phyloP scores from a whole-genome alignment of 169 alveolate genomes.

The Plasmodium gonderi region DNA sequence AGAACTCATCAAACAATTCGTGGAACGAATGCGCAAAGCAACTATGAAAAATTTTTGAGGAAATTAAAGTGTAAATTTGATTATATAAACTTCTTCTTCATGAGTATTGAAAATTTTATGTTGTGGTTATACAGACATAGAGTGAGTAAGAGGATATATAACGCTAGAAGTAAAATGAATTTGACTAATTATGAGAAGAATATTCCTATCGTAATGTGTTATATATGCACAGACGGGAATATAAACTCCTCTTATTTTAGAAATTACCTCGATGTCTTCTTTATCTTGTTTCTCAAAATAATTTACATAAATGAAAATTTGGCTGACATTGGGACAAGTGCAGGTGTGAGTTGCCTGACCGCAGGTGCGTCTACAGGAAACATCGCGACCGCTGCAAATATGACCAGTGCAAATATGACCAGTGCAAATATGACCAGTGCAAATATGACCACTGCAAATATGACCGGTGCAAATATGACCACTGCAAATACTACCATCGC shows the following conservation, averaged over 20 bases:
- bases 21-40: not conserved
- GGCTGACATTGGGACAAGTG: not conserved
- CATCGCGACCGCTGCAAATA: not conserved
- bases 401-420: not conserved
- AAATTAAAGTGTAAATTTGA: slow-evolving; percentile 53
- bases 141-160: slow-evolving; percentile 26
- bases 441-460: not conserved
- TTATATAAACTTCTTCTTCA: slow-evolving; percentile 27
- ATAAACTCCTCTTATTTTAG: slow-evolving; percentile 29
- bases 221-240: slow-evolving; percentile 72
- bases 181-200: slow-evolving; percentile 56
- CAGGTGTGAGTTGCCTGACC: not conserved
- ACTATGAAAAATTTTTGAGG: not conserved
- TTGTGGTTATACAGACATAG: slow-evolving; percentile 58
- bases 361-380: not conserved
- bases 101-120: slow-evolving; percentile 36
- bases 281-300: slow-evolving; percentile 37
- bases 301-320: slow-evolving; percentile 39
- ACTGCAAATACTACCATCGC: no score
- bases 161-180: slow-evolving; percentile 7
- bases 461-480: no score
- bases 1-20: no score
- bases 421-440: not conserved
- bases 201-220: slow-evolving; percentile 36
- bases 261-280: slow-evolving; percentile 62